Conservation (phyloP, 2,329 filamentous ascomycete genomes). For the Neopestalotiopsis rosae region DNA sequence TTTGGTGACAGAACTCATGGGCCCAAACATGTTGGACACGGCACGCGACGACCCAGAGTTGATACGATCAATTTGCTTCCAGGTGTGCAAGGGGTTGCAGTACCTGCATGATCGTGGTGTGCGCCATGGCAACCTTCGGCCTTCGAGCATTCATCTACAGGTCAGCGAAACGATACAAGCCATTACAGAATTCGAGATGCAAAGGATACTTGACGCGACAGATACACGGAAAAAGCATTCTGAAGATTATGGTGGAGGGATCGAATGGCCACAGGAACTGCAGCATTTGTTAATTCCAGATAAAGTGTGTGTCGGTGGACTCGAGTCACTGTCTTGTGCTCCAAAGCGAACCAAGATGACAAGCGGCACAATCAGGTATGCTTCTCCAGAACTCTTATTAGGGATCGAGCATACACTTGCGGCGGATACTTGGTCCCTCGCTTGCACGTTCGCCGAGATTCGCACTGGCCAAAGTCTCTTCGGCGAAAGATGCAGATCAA, state of each 20-base stretch:
- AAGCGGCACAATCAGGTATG: not conserved
- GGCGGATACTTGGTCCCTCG: not conserved
- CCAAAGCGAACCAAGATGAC: not conserved
- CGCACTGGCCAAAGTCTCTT: not conserved
- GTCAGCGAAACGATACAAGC: not conserved
- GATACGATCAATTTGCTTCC: not conserved
- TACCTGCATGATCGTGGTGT: constrained; percentile 2
- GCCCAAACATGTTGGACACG: not conserved
- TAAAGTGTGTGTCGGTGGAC: not conserved
- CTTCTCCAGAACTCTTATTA: not conserved
- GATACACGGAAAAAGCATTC: not conserved
- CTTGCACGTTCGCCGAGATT: not conserved
- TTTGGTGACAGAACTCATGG: constrained; percentile 12
- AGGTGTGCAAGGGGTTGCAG: not conserved
- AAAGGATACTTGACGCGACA: not conserved
- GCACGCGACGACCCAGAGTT: not conserved
- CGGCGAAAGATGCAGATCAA: not conserved
- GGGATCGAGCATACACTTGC: too few species aligned
- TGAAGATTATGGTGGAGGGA: not conserved
- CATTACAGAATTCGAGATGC: not conserved
- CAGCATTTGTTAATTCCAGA: not conserved
- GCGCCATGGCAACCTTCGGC: constrained; percentile 17
- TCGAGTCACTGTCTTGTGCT: not conserved
- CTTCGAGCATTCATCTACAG: constrained; percentile 12
- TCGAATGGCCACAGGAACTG: not conserved